Base-by-base conservation (phyloP, 2,329 filamentous ascomycete species). In the Chaetothyriales sp. region DNA sequence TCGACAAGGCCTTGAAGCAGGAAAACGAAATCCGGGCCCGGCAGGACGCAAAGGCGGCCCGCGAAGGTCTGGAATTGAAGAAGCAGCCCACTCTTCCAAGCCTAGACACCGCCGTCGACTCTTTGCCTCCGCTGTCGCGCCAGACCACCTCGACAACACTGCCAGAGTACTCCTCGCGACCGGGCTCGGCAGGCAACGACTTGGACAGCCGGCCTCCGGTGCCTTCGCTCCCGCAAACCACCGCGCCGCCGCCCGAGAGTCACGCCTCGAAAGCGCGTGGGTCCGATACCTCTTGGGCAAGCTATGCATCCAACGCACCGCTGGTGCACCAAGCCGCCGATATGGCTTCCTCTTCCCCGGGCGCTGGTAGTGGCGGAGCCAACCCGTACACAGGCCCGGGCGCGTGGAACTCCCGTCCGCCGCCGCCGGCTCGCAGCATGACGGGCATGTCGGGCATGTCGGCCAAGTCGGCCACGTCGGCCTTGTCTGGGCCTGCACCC, bases 1-100 rank as follows among this genome's bases (percentile, higher is more conserved):
- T 95, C 62, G 88, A 92, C 69, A 89, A 88, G 66, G 90, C 89
- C 0, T 70, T 97, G 22, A 85, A 83, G 49, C 88, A 89, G 61
- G 85, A 92, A 50, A 82, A 81, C 51, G 69, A 68, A 50, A 67
- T 73, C 65, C 66, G 69, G 66, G 65, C 70, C 63, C 66, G 72
- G 85, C 65, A 75, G 73, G 55, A 78, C 76, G 61, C 71, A 57
- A 66, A 71, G 18, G 65, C 63, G 22, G 50, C 55, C 56, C 29
- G 55, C 56, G 29, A 64, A 61, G 51, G 61, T 55, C 46, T 52
- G 10, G 51, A 58, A 15, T 40, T 61, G 19, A 66, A 65, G 52
- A 61, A 64, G 25, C 66, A 70, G 48, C 72, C 72, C 4, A 89
- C 86, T 0, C 64, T 90, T 5, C 87, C 85, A 1, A 75, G 74